A percentile compares a stretch with the other conserved stretches of the same genome.
Evolutionary conservation across 2,329 filamentous ascomycete species (phyloP).

Genomic region (Waltergamsia citrina): DNA sequence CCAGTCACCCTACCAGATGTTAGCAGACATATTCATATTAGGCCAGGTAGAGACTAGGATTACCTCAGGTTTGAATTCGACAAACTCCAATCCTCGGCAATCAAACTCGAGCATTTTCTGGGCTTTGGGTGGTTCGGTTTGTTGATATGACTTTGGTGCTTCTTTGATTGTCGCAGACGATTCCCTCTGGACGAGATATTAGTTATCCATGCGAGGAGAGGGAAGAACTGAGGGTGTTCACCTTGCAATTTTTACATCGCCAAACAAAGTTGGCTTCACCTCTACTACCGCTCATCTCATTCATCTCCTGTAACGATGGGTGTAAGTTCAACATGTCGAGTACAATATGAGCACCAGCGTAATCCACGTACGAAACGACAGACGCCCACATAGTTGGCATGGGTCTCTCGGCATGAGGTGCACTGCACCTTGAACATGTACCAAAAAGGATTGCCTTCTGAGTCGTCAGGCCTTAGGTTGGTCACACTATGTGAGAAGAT

Average conservation of each 20-base stretch:
- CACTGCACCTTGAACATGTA: constrained; percentile 98
- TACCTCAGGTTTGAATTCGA: constrained; percentile 84
- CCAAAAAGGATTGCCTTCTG: constrained; percentile 74
- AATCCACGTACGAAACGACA: constrained; percentile 68
- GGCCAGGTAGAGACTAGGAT: constrained; percentile 5
- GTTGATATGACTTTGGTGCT: constrained; percentile 62
- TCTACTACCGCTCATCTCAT: constrained; percentile 85
- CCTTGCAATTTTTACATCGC: constrained; percentile 98
- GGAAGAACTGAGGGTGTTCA: no score
- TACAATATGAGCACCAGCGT: not conserved
- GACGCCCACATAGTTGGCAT: constrained; percentile 78
- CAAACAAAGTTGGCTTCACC: constrained; percentile 99
- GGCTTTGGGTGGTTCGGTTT: constrained; percentile 60
- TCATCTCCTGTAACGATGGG: constrained; percentile 56
- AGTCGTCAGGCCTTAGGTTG: constrained; percentile 78
- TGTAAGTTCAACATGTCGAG: not conserved
- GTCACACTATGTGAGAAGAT: constrained; percentile 57
- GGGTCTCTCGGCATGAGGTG: constrained; percentile 89
- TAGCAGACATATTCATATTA: constrained; percentile 5
- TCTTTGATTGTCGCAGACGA: constrained; percentile 78
- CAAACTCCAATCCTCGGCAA: constrained; percentile 87
- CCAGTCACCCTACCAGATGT: constrained; percentile 68
- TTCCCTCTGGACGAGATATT: constrained; percentile 71
- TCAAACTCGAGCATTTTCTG: constrained; percentile 85
- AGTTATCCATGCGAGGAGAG: not conserved